Conservation (phyloP, 345 rosid genomes). For the Salix arbutifolia region DNA sequence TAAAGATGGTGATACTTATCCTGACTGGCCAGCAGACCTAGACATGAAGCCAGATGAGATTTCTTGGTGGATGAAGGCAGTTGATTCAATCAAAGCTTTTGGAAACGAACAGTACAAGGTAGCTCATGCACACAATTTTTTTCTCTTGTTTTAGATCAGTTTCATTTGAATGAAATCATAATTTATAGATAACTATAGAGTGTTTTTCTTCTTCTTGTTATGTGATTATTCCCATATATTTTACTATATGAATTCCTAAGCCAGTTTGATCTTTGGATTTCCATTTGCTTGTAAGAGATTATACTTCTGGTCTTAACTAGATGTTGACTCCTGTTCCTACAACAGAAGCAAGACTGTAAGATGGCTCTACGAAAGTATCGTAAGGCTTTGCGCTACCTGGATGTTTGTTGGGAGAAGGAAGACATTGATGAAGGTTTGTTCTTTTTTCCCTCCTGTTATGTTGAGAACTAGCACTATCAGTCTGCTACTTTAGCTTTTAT, state of each 20-base stretch:
- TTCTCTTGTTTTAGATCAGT: not conserved
- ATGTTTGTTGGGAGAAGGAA: constrained; percentile 91
- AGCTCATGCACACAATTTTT: not conserved
- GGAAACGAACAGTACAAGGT: constrained; percentile 82
- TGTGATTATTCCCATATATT: not conserved
- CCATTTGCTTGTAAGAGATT: not conserved
- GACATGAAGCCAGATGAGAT: constrained; percentile 39
- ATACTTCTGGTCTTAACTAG: not conserved
- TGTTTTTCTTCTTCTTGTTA: not conserved
- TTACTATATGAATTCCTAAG: not conserved
- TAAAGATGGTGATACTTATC: constrained; percentile 22
- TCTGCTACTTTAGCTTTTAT: not conserved
- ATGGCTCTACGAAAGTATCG: constrained; percentile 86
- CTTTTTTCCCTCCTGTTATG: not conserved
- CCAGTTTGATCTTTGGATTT: not conserved
- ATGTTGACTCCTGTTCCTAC: not conserved
- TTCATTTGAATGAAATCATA: not conserved
- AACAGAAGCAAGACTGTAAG: constrained; percentile 74
- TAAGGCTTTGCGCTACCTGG: constrained; percentile 73
- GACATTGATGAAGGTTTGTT: constrained; percentile 72
- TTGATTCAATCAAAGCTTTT: constrained; percentile 52
- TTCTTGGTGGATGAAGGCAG: constrained; percentile 85
- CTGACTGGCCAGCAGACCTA: constrained; percentile 23
- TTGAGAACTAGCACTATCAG: not conserved
- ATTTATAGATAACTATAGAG: constrained; percentile 16